Evolutionary conservation across 192 early-diverging fungal species (phyloP), one percentile per base, ranked within the genome.

Genomic region (Cetraspora pellucida): DNA sequence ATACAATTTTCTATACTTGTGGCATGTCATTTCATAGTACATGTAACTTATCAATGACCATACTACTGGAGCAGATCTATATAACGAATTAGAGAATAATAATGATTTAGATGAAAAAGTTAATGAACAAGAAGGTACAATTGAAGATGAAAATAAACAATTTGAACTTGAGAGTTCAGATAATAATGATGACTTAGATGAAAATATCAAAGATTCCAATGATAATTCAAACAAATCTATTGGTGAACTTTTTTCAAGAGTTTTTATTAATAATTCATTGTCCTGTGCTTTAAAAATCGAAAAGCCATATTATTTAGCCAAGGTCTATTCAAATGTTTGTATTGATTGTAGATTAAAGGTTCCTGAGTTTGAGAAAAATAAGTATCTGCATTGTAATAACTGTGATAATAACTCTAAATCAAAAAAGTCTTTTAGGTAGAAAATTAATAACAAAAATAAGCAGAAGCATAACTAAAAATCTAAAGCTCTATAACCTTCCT

Each of bases 101-200:
- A 54, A 10, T 54, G 1, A 54, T 54, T 19, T 10, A n/a, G 2
- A 27, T 59, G 19, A 59, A 25, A 21, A 59, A 59, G 23, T 59
- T 10, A 59, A 59, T 59, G 23, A 59, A n/a, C 57, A 59, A 59
- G 14, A 27, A 25, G 7, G 23, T 10, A 59, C 23, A 52, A 19
- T 10, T 59, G 23, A 59, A 59, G 57, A 59, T 27, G 57, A 59
- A 59, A 27, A 59, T 59, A 11, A 52, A 52, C 50, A 52, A 52
- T 52, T 10, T 52, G 50, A 52, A 52, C 50, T 19, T 52, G 50
- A 52, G 19, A 52, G 19, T 52, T 37, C 1, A 37, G 37, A 37
- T 37, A 37, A 37, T 37, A 1, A 37, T 0, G 37, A 37, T 37
- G 37, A 37, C 7, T 37, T 7, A 37, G 37, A 37, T 37, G 1